phyloP scores from a whole-genome alignment of 2,329 filamentous ascomycete species.

The Periconia sp. region DNA sequence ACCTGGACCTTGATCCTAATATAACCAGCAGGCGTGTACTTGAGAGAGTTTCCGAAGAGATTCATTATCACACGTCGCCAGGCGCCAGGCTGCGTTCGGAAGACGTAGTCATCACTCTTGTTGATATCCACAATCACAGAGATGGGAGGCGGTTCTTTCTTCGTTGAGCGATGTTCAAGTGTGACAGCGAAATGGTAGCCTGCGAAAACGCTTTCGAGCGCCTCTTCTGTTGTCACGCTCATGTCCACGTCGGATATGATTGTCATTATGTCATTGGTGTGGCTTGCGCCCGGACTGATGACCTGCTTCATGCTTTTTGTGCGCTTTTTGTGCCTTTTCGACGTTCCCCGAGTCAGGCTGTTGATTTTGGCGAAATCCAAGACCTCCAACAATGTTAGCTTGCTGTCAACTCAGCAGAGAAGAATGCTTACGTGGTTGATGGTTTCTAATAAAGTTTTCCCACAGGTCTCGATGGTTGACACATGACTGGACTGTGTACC shows the following conservation, averaged over 20 bases:
- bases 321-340: slow-evolving; percentile 34
- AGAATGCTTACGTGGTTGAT: slow-evolving; percentile 45
- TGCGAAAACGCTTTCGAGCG: slow-evolving; percentile 45
- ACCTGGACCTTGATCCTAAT: slow-evolving; percentile 46
- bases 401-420: neutral
- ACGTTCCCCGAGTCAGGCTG: slow-evolving; percentile 37
- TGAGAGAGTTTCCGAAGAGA: slow-evolving; percentile 47
- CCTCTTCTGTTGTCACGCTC: slow-evolving; percentile 43
- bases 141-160: slow-evolving; percentile 25
- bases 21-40: slow-evolving; percentile 46
- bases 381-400: slow-evolving; percentile 29
- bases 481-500: slow-evolving; percentile 49
- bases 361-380: slow-evolving; percentile 51
- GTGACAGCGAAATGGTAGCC: slow-evolving; percentile 39
- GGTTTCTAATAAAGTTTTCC: slow-evolving; percentile 48
- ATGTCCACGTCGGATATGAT: slow-evolving; percentile 44
- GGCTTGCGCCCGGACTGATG: slow-evolving; percentile 36
- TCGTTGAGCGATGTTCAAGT: slow-evolving; percentile 25
- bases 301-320: slow-evolving; percentile 36
- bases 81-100: slow-evolving; percentile 46
- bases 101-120: slow-evolving; percentile 40
- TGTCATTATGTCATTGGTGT: slow-evolving; percentile 43
- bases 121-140: slow-evolving; percentile 45
- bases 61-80: slow-evolving; percentile 50
- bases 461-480: slow-evolving; percentile 47